Conservation (phyloP, 306 rosid genomes). For the Fragaria nilgerrensis region DNA sequence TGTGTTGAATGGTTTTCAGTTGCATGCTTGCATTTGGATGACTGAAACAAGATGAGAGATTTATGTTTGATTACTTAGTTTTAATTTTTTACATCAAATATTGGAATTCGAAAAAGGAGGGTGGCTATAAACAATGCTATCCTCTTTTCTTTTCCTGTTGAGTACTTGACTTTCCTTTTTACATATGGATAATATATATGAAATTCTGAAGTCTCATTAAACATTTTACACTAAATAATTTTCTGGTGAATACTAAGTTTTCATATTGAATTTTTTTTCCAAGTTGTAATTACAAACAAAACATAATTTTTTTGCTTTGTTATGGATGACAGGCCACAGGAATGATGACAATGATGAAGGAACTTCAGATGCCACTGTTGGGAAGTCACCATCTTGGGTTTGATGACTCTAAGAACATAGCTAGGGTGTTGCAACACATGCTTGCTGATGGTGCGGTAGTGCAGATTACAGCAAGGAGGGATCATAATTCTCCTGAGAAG, state of each 20-base stretch:
- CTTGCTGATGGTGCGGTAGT: conserved; percentile 71
- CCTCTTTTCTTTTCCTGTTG: background rate
- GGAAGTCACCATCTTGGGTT: conserved; percentile 99
- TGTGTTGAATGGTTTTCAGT: background rate
- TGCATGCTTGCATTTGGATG: background rate
- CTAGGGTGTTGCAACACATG: conserved; percentile 77
- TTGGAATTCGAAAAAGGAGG: background rate
- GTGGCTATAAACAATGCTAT: background rate
- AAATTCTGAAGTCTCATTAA: background rate
- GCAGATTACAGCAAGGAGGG: conserved; percentile 71
- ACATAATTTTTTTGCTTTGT: conserved; percentile 19
- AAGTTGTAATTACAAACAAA: background rate
- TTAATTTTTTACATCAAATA: background rate
- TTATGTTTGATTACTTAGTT: background rate
- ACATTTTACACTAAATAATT: background rate
- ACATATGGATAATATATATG: background rate
- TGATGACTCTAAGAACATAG: conserved; percentile 86
- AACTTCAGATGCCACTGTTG: conserved; percentile 59
- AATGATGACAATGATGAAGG: conserved; percentile 87
- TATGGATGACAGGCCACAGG: conserved; percentile 72
- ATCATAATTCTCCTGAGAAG: conserved; percentile 45
- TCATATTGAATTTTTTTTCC: background rate
- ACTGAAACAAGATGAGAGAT: background rate
- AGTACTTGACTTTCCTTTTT: background rate
- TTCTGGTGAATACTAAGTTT: background rate